Base-by-base conservation (phyloP, 108 stramenopile species). In the Nitzschia putrida region DNA sequence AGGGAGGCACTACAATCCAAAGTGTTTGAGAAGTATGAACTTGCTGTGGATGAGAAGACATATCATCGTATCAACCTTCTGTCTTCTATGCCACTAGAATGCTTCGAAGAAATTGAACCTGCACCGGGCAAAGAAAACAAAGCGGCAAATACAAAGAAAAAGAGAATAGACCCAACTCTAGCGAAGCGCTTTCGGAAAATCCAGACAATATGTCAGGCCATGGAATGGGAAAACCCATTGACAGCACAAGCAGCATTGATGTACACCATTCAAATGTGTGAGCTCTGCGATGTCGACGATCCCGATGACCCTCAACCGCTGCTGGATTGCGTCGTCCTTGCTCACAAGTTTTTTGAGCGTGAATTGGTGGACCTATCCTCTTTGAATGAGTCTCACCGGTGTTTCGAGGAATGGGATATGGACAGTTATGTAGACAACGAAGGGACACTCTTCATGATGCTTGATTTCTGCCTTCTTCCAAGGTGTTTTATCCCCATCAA, bases 391-490 rank as follows among this genome's bases (percentile, higher is more conserved):
- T 61, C 52, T 40, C 44, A 71, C 43, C 6, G n/a, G 1, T 21
- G 26, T 29, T 75, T 66, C 53, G 68, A 69, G 49, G 53, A 71
- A 2, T 93, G 86, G 76, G 71, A 74, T 38, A 29, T 79, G 7
- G 85, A 87, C 5, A 68, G 78, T 41, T 93, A 85, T 57, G 58
- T 68, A 16, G 89, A 90, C 63, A 89, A 84, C 44, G 92, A 93
- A 70, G 59, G 54, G 22, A 85, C 92, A 22, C 38, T 93, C 13
- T 83, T 86, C 52, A 87, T 85, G 80, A 71, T 87, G 60, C 71
- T 90, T 79, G 92, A 93, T 60, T 88, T 86, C 69, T 90, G 86
- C 51, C 64, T 93, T 67, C 85, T 82, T 52, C 78, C 88, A 8
- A 72, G 77, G 47, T 45, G 66, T 24, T 53, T 25, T 14, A 39